Evolutionary conservation across 1,139 yeast genomes (phyloP).

Genomic region (Yamadazyma sp.): DNA sequence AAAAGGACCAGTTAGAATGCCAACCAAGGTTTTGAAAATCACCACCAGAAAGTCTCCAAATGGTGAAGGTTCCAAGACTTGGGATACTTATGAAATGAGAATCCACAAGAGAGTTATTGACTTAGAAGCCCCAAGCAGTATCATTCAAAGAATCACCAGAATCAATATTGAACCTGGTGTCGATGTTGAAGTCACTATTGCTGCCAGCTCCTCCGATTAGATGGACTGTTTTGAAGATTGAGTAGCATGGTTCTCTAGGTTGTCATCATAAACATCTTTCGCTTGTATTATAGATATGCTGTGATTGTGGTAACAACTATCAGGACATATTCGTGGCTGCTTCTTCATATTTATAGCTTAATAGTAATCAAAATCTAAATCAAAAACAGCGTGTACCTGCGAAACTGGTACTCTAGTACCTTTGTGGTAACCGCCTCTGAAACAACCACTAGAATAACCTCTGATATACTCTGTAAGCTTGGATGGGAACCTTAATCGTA

Average conservation of each 20-base stretch:
- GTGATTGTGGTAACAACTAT: constrained; percentile 11
- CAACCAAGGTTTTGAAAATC: constrained; percentile 98
- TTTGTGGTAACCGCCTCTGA: no score
- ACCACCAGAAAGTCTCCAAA: constrained; percentile 99
- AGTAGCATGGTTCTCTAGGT: constrained; percentile 14
- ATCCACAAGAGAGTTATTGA: constrained; percentile 99
- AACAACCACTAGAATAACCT: no score
- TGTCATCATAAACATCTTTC: constrained; percentile 12
- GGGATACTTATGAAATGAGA: constrained; percentile 99
- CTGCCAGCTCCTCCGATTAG: constrained; percentile 21
- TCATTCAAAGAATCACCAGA: constrained; percentile 95
- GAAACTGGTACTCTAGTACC: neutral
- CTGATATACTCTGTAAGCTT: no score
- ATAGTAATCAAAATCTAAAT: neutral
- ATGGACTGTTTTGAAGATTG: neutral
- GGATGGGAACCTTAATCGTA: no score
- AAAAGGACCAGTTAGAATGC: constrained; percentile 99
- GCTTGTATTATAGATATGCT: constrained; percentile 14
- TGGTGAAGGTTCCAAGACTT: constrained; percentile 99
- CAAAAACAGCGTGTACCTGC: neutral
- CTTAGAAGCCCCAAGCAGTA: constrained; percentile 94
- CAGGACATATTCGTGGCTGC: constrained; percentile 11
- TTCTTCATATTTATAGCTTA: neutral
- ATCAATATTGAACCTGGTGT: constrained; percentile 70
- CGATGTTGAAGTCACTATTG: constrained; percentile 43